Evolutionary conservation across 1,139 yeast genomes (phyloP).

Genomic region (Entelexis sorbosivorans): DNA sequence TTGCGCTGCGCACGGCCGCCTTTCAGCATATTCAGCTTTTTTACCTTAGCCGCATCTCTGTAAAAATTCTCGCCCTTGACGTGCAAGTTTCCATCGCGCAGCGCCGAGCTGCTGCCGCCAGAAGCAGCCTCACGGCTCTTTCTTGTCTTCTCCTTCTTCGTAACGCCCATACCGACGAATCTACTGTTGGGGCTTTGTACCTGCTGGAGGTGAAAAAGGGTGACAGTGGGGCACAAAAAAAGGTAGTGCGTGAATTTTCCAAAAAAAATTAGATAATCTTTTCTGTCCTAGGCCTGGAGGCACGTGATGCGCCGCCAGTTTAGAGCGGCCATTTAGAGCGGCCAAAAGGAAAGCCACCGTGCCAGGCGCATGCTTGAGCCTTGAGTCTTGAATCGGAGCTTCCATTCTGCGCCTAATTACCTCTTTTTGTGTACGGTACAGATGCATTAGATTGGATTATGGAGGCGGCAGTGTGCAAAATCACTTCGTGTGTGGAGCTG

Average conservation of each 20-base stretch:
- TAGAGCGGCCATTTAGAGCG: too few species aligned
- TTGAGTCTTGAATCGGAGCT: too few species aligned
- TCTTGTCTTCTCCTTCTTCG: conserved; percentile 80
- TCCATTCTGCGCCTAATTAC: too few species aligned
- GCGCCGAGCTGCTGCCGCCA: conserved; percentile 24
- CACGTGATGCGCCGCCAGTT: too few species aligned
- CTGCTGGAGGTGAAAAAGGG: not conserved
- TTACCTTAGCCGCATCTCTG: conserved; percentile 81
- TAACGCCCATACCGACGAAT: conserved; percentile 57
- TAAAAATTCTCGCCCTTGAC: conserved; percentile 97
- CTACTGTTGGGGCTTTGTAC: not conserved
- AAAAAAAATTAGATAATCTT: conserved; percentile 6
- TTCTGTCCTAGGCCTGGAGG: too few species aligned
- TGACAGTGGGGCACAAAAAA: not conserved
- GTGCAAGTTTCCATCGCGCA: conserved; percentile 80
- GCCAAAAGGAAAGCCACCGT: too few species aligned
- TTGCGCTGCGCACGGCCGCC: conserved; percentile 80
- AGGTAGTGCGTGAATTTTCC: not conserved
- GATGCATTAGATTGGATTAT: too few species aligned
- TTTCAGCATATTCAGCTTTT: conserved; percentile 84
- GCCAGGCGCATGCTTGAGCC: too few species aligned
- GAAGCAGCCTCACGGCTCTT: conserved; percentile 53
- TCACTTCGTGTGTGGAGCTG: too few species aligned
- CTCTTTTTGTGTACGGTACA: too few species aligned
- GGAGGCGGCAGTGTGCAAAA: too few species aligned